phyloP scores from a whole-genome alignment of 2,329 filamentous ascomycete genomes.

The Arthrobotrys sphaeroides region DNA sequence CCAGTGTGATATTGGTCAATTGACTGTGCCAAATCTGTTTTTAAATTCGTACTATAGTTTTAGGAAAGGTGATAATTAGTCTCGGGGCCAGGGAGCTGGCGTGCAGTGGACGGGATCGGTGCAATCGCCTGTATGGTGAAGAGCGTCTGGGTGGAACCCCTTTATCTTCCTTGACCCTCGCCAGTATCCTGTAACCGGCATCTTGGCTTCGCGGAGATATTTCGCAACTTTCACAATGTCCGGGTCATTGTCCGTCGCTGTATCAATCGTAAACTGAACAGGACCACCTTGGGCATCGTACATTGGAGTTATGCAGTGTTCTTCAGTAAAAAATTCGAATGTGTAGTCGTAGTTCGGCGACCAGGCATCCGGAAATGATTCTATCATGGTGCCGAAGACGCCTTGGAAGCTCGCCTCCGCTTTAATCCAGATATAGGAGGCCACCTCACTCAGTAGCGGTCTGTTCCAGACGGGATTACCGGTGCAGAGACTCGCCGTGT shows the following conservation, averaged over 20 bases:
- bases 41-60: no score
- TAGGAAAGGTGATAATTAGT: no score
- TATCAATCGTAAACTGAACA: constrained; percentile 14
- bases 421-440: constrained; percentile 26
- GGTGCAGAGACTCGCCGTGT: not conserved
- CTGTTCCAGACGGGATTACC: not conserved
- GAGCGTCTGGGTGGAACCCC: no score
- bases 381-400: no score
- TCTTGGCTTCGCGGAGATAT: constrained; percentile 3
- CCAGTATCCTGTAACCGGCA: constrained; percentile 19
- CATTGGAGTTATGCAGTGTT: constrained; percentile 1
- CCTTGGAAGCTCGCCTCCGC: not conserved
- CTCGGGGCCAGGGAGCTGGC: not conserved
- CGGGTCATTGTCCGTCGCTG: not conserved
- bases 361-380: not conserved
- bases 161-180: constrained; percentile 17
- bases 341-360: constrained; percentile 11
- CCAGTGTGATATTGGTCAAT: no score
- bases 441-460: not conserved
- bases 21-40: no score
- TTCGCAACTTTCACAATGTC: not conserved
- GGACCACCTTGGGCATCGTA: not conserved
- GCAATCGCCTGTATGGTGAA: not conserved
- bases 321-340: constrained; percentile 26
- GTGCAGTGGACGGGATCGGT: constrained; percentile 15